Base-by-base conservation (phyloP, 2,329 filamentous ascomycete species). In the Botryosphaeria dothidea region DNA sequence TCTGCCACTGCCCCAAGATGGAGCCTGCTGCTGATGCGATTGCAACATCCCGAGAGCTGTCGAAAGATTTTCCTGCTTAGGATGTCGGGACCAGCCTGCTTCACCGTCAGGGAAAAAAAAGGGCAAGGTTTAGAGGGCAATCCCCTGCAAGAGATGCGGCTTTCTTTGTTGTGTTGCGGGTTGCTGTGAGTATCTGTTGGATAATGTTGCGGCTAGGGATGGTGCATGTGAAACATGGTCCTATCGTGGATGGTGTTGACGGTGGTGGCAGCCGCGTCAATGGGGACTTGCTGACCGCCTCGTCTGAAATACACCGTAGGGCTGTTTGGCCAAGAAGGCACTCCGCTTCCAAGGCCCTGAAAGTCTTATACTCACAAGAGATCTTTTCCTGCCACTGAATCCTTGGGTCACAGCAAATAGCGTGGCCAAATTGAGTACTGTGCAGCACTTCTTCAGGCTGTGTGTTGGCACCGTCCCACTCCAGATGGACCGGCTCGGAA, bases 211-310 rank as follows among this genome's bases (percentile, higher is more conserved):
- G n/a, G 61, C 61, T 64, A 64, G 62, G 62, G 52, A 49, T 4
- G n/a, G 19, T 58, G 62, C 62, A 64, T 58, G 23, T 49, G 62
- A 64, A 48, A 64, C 62, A 64, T 56, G 11, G 41, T 11, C 58
- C 58, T 62, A 31, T 57, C 29, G 61, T 56, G 29, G 62, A 58
- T 64, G 51, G 62, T 58, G 62, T 56, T 64, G 62, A 36, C 15
- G 15, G 41, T 57, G 23, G 31, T 27, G 48, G 51, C n/a, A 62
- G 43, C 13, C 45, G 23, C 19, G 29, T 45, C 19, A 38, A 48
- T 38, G 38, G 62, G 41, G 23, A 49, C 62, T 45, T 64, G 45
- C 52, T 64, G 62, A 64, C 62, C 62, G 62, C 62, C 62, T 64
- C 43, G 31, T 23, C 17, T 34, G 41, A 25, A 5, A 46, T 48